Base-by-base conservation (phyloP, 768 basidiomycete species). In the Lactifluus piperatus region DNA sequence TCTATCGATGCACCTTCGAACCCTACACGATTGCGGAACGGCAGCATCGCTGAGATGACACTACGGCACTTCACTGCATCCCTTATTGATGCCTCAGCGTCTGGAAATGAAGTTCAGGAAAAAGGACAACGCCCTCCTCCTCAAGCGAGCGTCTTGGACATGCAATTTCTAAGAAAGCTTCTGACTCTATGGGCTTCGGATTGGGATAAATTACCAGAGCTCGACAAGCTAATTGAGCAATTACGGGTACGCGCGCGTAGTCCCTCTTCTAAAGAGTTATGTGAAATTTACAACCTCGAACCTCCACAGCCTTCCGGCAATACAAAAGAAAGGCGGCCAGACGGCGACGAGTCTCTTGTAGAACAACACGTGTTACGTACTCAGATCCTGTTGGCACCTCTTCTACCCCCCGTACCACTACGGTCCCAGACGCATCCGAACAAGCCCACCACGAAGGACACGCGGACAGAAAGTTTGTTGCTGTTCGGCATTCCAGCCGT, bases 371-470 rank as follows among this genome's bases (percentile, higher is more conserved):
- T 89, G 24, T 64, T 74, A 39, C 77, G 82, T 57, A 79, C 78
- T 26, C 88, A 87, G 65, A 79, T 79, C 26, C 73, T 90, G 16
- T 73, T 90, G 54, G 79, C 81, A 4, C 73, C 78, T 6, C 72
- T 89, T 45, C 73, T 88, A 18, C 81, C 84, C 5, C 63, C 62
- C 1, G 52, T 66, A 11, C 63, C 67, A n/a, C 45, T 63, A 18
- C 60, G 24, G 11, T 29, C 55, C 26, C 44, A 9, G 24, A 46
- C 7, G 44, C 41, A 24, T 30, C 37, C 56, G 29, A 60, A 63
- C 26, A 63, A 62, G 56, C 51, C 61, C 44, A 52, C 62, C 36
- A 55, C 54, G 22, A 69, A 63, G 62, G 73, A 65, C 56, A 65
- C 68, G 27, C 65, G 63, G 16, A 76, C 78, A 56, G 77, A 75